Base-by-base conservation (phyloP, 139 green algal species). In the Auxenochlorella pyrenoidosa region DNA sequence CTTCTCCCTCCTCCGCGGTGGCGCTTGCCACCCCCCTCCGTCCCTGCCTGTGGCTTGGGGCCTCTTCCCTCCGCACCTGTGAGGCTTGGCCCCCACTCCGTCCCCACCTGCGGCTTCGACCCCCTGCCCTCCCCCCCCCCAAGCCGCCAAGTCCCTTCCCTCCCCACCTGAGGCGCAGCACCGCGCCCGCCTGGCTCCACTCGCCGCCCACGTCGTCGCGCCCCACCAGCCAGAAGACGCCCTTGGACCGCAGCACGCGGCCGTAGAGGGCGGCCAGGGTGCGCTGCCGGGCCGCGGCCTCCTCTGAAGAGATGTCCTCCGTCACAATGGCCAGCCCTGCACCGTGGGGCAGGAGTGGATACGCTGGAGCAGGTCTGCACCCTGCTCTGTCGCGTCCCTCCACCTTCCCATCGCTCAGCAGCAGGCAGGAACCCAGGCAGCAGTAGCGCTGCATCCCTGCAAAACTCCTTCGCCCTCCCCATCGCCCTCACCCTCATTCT, bases 151-250 rank as follows among this genome's bases (percentile, higher is more conserved):
- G 3, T 28, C 59, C 19, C 16, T 30, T 43, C n/a, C 68, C n/a
- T 75, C 5, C n/a, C 43, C n/a, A 85, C 80, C 80, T 85, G 60
- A 96, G 88, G 66, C 88, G 88, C 86, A 97, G 70, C 58, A 96
- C 81, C 19, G 88, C 86, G 1, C 95, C 95, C 5, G 95, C 92
- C 54, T 89, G 86, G 87, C 91, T 95, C 94, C 95, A 96, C 54
- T 97, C 93, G 18, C 90, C 94, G 40, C 88, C 86, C 79, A 95
- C 58, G n/a, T 94, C 88, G 59, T 92, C 76, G 0, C 94, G 66
- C 38, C 59, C 88, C 21, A 90, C 91, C 86, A 97, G 77, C 94
- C 94, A 98, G 54, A 92, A 87, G 84, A 94, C 96, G 60, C 95
- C 95, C 90, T 97, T 97, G 76, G 86, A 92, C 38, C 95, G 88